Evolutionary conservation across 495 filamentous ascomycete species (phyloP), one percentile per base, ranked within the genome.

Genomic region (Annulohypoxylon stygium): DNA sequence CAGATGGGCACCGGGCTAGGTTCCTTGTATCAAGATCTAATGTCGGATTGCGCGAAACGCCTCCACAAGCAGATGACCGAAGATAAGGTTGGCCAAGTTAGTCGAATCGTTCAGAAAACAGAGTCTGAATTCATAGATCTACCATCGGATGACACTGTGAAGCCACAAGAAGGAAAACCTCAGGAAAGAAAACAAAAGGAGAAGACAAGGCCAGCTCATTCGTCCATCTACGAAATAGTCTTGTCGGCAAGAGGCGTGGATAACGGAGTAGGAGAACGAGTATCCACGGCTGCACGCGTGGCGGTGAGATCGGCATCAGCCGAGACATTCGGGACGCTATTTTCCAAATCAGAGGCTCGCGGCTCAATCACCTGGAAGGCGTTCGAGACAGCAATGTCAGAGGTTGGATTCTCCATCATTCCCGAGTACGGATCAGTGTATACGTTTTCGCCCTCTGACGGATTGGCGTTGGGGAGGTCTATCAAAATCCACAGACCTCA

Each of bases 401-500:
- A 54, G 23, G 8, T 54, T 3, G 50, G 50, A 6, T 54, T 54
- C 25, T 54, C 50, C 1, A 12, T 54, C 50, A 54, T 33, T 33
- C 10, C 50, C 0, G 25, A 54, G 25, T 54, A 54, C 23, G 50
- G 50, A 12, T 54, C 50, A 2, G 50, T 54, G 23, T 54, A 54
- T 25, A 33, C 50, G 2, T 54, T 54, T 30, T 11, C 50, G 4
- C 25, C 50, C 20, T 11, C 50, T 54, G 12, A 14, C 3, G 14
- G 14, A 26, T 54, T 54, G 14, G 50, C 10, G 8, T 14, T 33
- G 1, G 12, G 14, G 2, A 54, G 14, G 50, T 54, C 50, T 26
- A 54, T 54, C 50, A 54, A 54, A 12, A 14, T 54, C 7, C 25
- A 54, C 11, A 23, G 25, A 54, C 50, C 50, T 23, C 50, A 54